Base-by-base conservation (phyloP, 441 rosid species). In the Kokia cookei region DNA sequence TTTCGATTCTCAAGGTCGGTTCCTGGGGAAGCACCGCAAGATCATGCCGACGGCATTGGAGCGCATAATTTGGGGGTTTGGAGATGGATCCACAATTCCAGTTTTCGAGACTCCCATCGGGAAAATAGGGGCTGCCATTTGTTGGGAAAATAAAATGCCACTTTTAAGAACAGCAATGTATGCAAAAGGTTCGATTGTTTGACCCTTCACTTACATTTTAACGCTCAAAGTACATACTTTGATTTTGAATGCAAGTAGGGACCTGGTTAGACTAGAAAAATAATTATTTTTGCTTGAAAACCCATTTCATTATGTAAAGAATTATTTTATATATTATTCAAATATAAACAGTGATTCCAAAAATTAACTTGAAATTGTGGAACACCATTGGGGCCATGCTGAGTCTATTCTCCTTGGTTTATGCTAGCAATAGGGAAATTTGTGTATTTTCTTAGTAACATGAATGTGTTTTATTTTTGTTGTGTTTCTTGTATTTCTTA, bases 141-240 rank as follows among this genome's bases (percentile, higher is more conserved):
- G 97, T 78, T 95, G 98, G 98, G 97, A 95, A 72, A 95, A 93
- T 74, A 85, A 88, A 82, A 95, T 95, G 98, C 99, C 99, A 1
- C 92, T 94, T 72, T 85, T 91, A 11, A 85, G 98, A 80, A 91
- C 95, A 29, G 99, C 99, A n/a, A 82, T 95, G 91, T 95, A 91
- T 83, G 95, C 84, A 61, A 89, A 91, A 91, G 98, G 99, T 91
- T 78, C 76, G 85, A 65, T 27, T 55, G 68, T 72, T 70, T 55
- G 32, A 15, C 13, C n/a, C 58, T 45, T 7, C 50, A 17, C 61
- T 10, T 48, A 8, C 24, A 27, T 67, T 67, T 3, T 15, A 27
- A 48, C 9, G 43, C 43, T 47, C 13, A 37, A 58, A 48, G 15
- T 66, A 19, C 40, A 11, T 42, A 12, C 12, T 13, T 11, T 43